Evolutionary conservation across 1,284 basidiomycete genomes (phyloP).

Genomic region (Meira nashicola): DNA sequence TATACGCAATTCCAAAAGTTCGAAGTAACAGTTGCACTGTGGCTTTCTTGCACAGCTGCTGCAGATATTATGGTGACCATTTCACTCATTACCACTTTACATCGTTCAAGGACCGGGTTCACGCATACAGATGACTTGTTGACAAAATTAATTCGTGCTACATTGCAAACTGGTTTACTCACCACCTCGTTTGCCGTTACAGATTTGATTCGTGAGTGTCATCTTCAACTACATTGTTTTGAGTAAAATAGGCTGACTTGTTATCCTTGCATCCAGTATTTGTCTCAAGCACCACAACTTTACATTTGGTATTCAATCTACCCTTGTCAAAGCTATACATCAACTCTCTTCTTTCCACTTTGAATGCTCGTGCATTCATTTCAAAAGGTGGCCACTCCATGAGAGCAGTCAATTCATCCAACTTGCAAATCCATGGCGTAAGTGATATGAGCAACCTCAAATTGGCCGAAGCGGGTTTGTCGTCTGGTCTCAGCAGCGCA

Average conservation of each 20-base stretch:
- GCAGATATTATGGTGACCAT: constrained; percentile 41
- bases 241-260: neutral
- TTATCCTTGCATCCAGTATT: constrained; percentile 17
- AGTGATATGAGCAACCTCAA: neutral
- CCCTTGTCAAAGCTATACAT: constrained; percentile 47
- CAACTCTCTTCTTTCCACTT: constrained; percentile 48
- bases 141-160: constrained; percentile 41
- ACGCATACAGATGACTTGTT: constrained; percentile 47
- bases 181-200: constrained; percentile 38
- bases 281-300: constrained; percentile 33
- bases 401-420: neutral
- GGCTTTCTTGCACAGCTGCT: constrained; percentile 40
- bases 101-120: constrained; percentile 44
- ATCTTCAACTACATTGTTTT: neutral
- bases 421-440: neutral
- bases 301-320: constrained; percentile 46
- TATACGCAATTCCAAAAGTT: constrained; percentile 42
- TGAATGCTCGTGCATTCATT: constrained; percentile 40
- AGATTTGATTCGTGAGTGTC: constrained; percentile 27
- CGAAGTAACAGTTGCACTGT: constrained; percentile 45
- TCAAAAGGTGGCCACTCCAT: constrained; percentile 10
- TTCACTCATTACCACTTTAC: constrained; percentile 37
- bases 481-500: neutral
- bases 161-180: constrained; percentile 44
- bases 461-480: neutral